Base-by-base conservation (phyloP, 176 grass and related monocot genomes). In the Aechmea fasciata region DNA sequence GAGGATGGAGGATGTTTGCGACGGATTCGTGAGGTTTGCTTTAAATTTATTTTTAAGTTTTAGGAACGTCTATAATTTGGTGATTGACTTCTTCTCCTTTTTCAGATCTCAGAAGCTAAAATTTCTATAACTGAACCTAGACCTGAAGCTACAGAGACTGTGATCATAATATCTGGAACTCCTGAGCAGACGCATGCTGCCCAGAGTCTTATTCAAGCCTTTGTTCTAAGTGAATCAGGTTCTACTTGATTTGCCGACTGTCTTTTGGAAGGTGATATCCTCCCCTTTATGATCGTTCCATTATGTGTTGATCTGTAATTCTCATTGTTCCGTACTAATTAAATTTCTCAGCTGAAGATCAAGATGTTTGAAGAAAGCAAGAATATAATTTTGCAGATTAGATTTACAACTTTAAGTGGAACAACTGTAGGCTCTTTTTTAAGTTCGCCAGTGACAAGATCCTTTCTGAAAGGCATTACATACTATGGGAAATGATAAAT, bases 61-160 rank as follows among this genome's bases (percentile, higher is more conserved):
- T 41, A 41, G 33, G 81, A 49, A 64, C 33, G 41, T 50, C 17
- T 66, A 47, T 61, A 59, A 50, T 81, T 87, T 72, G 22, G 20
- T 10, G 20, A 18, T n/a, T 61, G 55, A 61, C 33, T 41, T 41
- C 6, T 41, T 75, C 71, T 47, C 63, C 64, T 9, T 81, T 65
- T 78, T 83, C 84, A 99, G 94, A 93, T 92, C 68, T 99, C 94
- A 49, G 90, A 89, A 51, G 94, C 94, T 78, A 99, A 93, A 70
- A 85, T 99, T 83, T 90, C 80, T 13, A 74, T 93, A 3, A 70
- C 83, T 69, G 90, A 99, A 71, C 84, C 87, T 50, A 73, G 88
- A 67, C 75, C 80, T 14, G 87, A 99, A 73, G 76, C 82, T 13
- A 68, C 77, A 20, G 94, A 99, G 80, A 88, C 80, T 15, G 8